These are phyloP conservation scores for Apiospora malaysiana DNA, from an alignment of 2,329 filamentous ascomycete genomes.

Conservation along the genomic window DNA sequence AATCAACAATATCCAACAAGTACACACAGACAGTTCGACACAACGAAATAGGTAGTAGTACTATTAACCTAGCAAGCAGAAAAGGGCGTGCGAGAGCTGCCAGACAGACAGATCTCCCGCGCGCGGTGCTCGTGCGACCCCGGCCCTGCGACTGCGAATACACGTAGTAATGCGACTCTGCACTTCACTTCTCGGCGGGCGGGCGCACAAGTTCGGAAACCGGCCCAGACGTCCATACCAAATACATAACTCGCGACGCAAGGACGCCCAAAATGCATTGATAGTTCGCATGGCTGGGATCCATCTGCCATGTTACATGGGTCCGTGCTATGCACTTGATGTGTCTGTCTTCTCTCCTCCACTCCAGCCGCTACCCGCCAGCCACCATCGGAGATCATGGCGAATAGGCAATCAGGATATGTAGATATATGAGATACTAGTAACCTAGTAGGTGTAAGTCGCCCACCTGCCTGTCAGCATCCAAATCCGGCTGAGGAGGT, in stretches of 20 bases:
- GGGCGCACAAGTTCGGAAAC: not conserved
- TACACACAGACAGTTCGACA: too few relatives aligned
- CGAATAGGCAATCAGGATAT: not conserved
- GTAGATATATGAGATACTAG: too few relatives aligned
- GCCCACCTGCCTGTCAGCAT: not conserved
- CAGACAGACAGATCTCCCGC: slow-evolving; percentile 1
- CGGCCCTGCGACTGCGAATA: not conserved
- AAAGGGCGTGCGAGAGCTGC: slow-evolving; percentile 12
- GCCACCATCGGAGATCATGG: not conserved
- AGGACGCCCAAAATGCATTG: not conserved
- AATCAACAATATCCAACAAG: too few relatives aligned
- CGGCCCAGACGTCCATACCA: not conserved
- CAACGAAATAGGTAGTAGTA: too few relatives aligned
- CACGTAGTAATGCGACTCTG: not conserved
- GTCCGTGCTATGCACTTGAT: slow-evolving; percentile 6
- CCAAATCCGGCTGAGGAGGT: not conserved
- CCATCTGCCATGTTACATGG: slow-evolving; percentile 14
- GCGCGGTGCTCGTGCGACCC: slow-evolving; percentile 5
- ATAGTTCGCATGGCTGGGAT: slow-evolving; percentile 13
- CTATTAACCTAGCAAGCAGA: too few relatives aligned
- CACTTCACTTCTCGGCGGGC: not conserved
- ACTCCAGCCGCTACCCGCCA: not conserved
- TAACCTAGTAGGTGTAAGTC: too few relatives aligned
- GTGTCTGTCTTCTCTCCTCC: not conserved
- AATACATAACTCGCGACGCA: not conserved